A percentile compares a stretch with the other conserved stretches of the same genome.
phyloP scores from a whole-genome alignment of 1,139 yeast species.

The Kodamaea sp. region DNA sequence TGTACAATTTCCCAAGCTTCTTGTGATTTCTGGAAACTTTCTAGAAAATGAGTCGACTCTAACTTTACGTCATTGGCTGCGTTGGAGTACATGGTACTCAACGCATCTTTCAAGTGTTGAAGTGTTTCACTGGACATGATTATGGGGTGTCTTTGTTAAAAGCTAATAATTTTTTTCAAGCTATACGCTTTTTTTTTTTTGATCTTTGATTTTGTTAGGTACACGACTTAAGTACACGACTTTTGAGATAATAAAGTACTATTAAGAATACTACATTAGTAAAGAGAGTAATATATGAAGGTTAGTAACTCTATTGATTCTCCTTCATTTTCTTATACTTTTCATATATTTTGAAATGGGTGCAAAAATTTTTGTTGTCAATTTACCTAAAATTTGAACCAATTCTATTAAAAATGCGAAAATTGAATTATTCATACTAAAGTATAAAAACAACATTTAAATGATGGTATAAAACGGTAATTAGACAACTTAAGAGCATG shows the following conservation, averaged over 20 bases:
- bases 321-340: too few relatives aligned
- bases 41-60: conserved; percentile 64
- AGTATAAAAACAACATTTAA: too few relatives aligned
- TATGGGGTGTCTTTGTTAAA: neutral
- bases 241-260: neutral
- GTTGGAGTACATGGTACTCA: conserved; percentile 58
- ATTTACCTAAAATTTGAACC: too few relatives aligned
- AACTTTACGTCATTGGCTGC: conserved; percentile 50
- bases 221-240: conserved; percentile 1
- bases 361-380: too few relatives aligned
- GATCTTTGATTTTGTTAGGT: conserved; percentile 1
- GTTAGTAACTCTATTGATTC: too few relatives aligned
- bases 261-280: neutral
- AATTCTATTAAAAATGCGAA: too few relatives aligned
- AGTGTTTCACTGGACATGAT: conserved; percentile 13
- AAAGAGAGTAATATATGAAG: too few relatives aligned
- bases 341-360: too few relatives aligned
- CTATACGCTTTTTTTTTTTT: conserved; percentile 1
- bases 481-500: too few relatives aligned
- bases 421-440: too few relatives aligned
- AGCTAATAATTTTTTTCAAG: neutral
- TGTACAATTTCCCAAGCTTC: conserved; percentile 61
- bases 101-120: conserved; percentile 43
- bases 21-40: conserved; percentile 75
- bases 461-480: too few relatives aligned